A percentile compares a stretch with the other conserved stretches of the same genome.
Evolutionary conservation across 208 protist species (phyloP).

Genomic region (Trypanosoma platydactyli): DNA sequence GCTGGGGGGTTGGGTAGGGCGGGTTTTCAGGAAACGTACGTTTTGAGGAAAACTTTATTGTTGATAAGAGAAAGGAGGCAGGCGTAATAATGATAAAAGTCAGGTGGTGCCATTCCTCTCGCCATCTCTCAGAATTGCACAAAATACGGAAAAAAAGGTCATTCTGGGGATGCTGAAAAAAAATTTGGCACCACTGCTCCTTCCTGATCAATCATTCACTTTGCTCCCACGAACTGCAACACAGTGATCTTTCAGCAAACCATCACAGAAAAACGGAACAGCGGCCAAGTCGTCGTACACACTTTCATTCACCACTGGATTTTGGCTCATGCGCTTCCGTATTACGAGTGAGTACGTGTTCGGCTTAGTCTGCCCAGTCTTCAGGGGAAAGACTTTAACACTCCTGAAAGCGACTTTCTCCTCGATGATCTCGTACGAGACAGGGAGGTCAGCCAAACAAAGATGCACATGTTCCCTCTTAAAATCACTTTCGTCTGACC

Average conservation of each 20-base stretch:
- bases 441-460: conserved; percentile 32
- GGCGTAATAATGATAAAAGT: no score
- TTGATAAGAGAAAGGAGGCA: no score
- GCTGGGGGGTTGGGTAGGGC: no score
- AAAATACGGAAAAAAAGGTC: no score
- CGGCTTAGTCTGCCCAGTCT: conserved; percentile 21
- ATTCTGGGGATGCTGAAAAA: no score
- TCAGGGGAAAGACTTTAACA: conserved; percentile 31
- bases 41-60: no score
- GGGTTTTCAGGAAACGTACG: no score
- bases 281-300: conserved; percentile 10
- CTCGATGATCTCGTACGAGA: conserved; percentile 33
- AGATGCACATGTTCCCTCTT: conserved; percentile 20
- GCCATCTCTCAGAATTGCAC: no score
- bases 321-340: conserved; percentile 12
- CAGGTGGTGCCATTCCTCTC: no score
- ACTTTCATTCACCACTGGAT: background rate
- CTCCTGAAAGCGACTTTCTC: conserved; percentile 23
- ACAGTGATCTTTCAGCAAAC: background rate
- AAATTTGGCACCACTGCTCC: background rate
- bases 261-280: conserved; percentile 18
- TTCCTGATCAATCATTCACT: background rate
- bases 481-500: conserved; percentile 37
- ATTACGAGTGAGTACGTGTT: conserved; percentile 44
- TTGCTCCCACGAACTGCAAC: background rate